These are phyloP conservation scores for Zymoseptoria crescenta DNA, from an alignment of 2,329 filamentous ascomycete genomes.

Conservation along the genomic window DNA sequence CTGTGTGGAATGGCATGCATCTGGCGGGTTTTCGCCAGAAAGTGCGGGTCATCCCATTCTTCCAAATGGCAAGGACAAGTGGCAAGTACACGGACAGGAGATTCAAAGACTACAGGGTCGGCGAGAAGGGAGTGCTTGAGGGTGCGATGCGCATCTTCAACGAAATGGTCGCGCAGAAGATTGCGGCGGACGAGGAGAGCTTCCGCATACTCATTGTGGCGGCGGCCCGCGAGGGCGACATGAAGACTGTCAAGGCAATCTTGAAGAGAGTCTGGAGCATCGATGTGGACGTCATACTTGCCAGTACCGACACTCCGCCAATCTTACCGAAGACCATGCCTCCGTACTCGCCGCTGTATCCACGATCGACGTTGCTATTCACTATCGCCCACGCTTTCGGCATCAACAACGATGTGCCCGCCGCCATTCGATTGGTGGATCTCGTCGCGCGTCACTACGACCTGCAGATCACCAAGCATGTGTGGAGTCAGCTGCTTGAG, in stretches of 20 bases:
- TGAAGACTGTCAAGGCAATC: slow-evolving; percentile 39
- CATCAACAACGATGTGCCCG: slow-evolving; percentile 54
- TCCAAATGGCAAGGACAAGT: slow-evolving; percentile 15
- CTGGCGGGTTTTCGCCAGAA: slow-evolving; percentile 33
- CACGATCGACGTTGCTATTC: slow-evolving; percentile 52
- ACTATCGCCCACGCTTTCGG: slow-evolving; percentile 62
- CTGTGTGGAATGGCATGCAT: slow-evolving; percentile 36
- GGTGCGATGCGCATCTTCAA: slow-evolving; percentile 35
- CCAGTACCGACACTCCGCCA: slow-evolving; percentile 24
- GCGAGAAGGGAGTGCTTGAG: slow-evolving; percentile 24
- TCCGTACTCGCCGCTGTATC: slow-evolving; percentile 48
- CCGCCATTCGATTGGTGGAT: slow-evolving; percentile 53
- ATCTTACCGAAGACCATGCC: slow-evolving; percentile 34
- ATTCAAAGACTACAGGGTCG: slow-evolving; percentile 8
- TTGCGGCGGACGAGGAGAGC: slow-evolving; percentile 44
- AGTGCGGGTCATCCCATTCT: slow-evolving; percentile 31
- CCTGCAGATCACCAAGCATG: slow-evolving; percentile 47
- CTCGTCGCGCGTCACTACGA: slow-evolving; percentile 54
- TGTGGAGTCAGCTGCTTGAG: slow-evolving; percentile 61
- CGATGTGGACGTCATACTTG: slow-evolving; percentile 38
- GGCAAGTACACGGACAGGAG: slow-evolving; percentile 1
- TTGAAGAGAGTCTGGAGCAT: slow-evolving; percentile 49
- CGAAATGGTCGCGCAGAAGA: slow-evolving; percentile 40
- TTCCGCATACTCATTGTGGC: slow-evolving; percentile 48
- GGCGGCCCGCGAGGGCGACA: slow-evolving; percentile 45